phyloP scores from a whole-genome alignment of 1,139 yeast genomes.

The Protomyces inundatus region DNA sequence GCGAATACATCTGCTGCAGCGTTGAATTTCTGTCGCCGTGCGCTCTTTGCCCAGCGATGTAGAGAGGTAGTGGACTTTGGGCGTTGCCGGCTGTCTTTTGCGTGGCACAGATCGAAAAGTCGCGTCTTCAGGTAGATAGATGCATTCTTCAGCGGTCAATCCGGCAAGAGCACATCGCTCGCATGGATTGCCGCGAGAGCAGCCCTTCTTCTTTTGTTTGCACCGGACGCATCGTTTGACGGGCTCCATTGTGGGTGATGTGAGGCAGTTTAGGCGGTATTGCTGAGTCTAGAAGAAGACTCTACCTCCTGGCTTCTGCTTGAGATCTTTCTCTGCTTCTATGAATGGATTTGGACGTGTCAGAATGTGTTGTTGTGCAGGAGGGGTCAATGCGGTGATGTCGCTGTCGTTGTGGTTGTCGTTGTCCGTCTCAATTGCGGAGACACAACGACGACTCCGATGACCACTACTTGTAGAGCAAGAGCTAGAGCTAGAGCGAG shows the following conservation, averaged over 20 bases:
- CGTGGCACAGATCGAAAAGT: slow-evolving; percentile 4
- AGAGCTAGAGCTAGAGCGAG: too few relatives aligned
- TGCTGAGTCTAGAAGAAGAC: too few relatives aligned
- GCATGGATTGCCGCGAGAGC: slow-evolving; percentile 23
- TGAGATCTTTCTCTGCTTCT: too few relatives aligned
- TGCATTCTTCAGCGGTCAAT: slow-evolving; percentile 15
- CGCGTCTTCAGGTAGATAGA: slow-evolving; percentile 22
- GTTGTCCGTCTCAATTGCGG: too few relatives aligned
- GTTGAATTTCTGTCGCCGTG: neutral
- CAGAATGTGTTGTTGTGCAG: too few relatives aligned
- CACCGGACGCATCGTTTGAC: slow-evolving; percentile 20
- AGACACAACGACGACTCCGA: too few relatives aligned
- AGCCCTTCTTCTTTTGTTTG: slow-evolving; percentile 25
- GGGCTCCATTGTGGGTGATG: slow-evolving; percentile 11
- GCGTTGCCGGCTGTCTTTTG: neutral
- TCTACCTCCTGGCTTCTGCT: too few relatives aligned
- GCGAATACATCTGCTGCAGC: slow-evolving; percentile 24
- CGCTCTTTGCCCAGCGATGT: neutral
- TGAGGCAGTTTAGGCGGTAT: neutral
- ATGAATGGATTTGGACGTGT: too few relatives aligned
- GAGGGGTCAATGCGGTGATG: too few relatives aligned
- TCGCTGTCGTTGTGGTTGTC: too few relatives aligned
- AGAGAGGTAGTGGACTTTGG: neutral
- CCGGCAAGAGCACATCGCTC: slow-evolving; percentile 24
- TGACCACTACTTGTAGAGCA: too few relatives aligned